These are phyloP conservation scores for Globisporangium apiculatum DNA, from an alignment of 352 stramenopile species.

Conservation along the genomic window DNA sequence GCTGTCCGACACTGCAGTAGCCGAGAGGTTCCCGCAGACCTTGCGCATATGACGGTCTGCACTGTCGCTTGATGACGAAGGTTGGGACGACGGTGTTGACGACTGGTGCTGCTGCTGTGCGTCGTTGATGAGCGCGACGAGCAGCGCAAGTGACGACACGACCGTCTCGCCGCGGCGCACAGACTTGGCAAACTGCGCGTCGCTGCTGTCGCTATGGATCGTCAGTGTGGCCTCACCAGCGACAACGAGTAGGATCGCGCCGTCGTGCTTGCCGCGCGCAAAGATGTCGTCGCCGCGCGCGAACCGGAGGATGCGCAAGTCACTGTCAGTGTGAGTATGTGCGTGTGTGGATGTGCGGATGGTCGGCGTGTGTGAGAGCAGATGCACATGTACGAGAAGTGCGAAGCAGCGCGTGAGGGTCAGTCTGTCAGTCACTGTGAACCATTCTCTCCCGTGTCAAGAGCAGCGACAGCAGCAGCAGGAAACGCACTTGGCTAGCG, in stretches of 20 bases:
- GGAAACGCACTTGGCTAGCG: constrained; percentile 29
- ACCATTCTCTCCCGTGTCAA: too few species aligned
- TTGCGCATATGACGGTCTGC: constrained; percentile 14
- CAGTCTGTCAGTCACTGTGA: too few species aligned
- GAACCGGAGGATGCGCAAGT: constrained; percentile 51
- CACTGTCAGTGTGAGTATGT: constrained; percentile 16
- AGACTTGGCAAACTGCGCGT: constrained; percentile 39
- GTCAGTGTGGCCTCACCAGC: constrained; percentile 45
- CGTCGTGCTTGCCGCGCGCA: constrained; percentile 43
- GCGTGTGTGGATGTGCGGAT: not conserved
- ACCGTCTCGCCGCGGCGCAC: constrained; percentile 57
- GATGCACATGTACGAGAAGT: not conserved
- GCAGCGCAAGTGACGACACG: constrained; percentile 60
- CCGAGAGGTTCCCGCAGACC: constrained; percentile 51
- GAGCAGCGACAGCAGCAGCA: too few species aligned
- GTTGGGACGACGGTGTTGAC: not conserved
- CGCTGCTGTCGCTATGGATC: constrained; percentile 39
- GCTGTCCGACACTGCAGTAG: constrained; percentile 28
- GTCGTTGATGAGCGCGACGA: constrained; percentile 45
- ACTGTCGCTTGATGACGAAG: not conserved
- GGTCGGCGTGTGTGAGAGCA: too few species aligned
- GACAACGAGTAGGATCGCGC: constrained; percentile 71
- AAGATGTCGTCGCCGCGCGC: constrained; percentile 54
- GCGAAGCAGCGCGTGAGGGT: too few species aligned
- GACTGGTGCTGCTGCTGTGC: constrained; percentile 14